phyloP scores from a whole-genome alignment of 345 rosid genomes.

The Jatropha curcas region DNA sequence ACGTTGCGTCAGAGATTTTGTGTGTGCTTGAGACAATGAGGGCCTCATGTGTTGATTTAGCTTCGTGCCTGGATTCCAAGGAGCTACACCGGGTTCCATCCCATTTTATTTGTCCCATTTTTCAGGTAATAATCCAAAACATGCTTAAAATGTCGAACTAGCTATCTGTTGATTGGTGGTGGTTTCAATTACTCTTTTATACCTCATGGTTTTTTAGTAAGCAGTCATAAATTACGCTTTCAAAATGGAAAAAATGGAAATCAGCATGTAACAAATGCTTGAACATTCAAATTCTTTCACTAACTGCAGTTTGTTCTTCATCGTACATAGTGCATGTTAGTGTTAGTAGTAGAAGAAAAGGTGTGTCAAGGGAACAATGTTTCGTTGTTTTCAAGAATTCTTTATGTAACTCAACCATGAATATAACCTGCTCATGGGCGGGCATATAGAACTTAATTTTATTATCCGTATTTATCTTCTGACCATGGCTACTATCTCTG shows the following conservation, averaged over 20 bases:
- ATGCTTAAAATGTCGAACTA: neutral
- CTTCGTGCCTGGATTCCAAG: conserved; percentile 37
- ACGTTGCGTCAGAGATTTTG: conserved; percentile 55
- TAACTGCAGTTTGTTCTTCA: no score
- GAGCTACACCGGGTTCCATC: conserved; percentile 58
- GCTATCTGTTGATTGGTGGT: neutral
- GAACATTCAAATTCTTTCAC: neutral
- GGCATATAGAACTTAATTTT: neutral
- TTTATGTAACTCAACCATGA: neutral
- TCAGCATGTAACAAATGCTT: neutral
- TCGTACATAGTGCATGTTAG: neutral
- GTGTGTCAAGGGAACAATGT: neutral
- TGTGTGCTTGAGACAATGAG: conserved; percentile 53
- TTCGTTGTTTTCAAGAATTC: neutral
- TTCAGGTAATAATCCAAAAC: conserved; percentile 54
- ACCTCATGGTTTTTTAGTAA: neutral
- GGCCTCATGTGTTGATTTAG: conserved; percentile 32
- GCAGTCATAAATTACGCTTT: neutral
- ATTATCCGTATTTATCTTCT: neutral
- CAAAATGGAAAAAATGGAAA: neutral
- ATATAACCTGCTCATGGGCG: neutral
- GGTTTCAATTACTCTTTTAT: neutral
- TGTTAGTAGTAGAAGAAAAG: neutral
- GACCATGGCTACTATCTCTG: conserved; percentile 4
- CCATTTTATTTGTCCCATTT: conserved; percentile 87